Evolutionary conservation across 1,284 basidiomycete species (phyloP).

Genomic region (Trichosporon coremiiforme): DNA sequence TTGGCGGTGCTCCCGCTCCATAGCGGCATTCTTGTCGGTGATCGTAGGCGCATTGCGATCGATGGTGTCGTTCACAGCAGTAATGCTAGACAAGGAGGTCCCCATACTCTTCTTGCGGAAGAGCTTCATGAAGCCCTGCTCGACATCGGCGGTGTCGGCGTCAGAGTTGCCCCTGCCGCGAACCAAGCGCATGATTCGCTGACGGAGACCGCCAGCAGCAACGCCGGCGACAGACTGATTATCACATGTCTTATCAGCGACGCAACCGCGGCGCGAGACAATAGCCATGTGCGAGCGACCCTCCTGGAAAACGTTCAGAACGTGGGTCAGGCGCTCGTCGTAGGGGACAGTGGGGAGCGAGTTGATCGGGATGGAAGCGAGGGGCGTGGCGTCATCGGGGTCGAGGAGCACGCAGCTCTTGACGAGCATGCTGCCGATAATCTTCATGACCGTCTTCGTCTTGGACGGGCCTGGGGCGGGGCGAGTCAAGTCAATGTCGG

Average conservation of each 20-base stretch:
- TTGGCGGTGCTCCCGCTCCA: background rate
- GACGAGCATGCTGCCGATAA: constrained; percentile 76
- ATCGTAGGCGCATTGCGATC: background rate
- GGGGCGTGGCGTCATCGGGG: constrained; percentile 78
- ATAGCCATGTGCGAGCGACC: constrained; percentile 90
- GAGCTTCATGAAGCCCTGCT: constrained; percentile 29
- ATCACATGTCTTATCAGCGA: constrained; percentile 40
- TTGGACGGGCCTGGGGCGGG: constrained; percentile 41
- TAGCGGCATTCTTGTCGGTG: background rate
- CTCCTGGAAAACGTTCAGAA: constrained; percentile 88
- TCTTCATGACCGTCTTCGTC: constrained; percentile 67
- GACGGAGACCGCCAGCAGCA: constrained; percentile 57
- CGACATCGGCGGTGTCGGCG: constrained; percentile 61
- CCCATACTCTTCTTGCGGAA: constrained; percentile 27
- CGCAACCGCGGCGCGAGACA: constrained; percentile 64
- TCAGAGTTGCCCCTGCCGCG: background rate
- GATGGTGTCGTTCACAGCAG: background rate
- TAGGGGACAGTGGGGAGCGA: constrained; percentile 81
- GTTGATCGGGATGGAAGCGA: constrained; percentile 77
- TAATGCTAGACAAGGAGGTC: constrained; percentile 14
- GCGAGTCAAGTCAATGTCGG: constrained; percentile 50
- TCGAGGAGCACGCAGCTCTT: constrained; percentile 85
- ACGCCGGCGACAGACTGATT: constrained; percentile 55
- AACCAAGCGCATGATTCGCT: constrained; percentile 38
- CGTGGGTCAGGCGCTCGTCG: constrained; percentile 80